Conservation (phyloP, 1,284 basidiomycete species). For the Melampsora abietis-canadensis region DNA sequence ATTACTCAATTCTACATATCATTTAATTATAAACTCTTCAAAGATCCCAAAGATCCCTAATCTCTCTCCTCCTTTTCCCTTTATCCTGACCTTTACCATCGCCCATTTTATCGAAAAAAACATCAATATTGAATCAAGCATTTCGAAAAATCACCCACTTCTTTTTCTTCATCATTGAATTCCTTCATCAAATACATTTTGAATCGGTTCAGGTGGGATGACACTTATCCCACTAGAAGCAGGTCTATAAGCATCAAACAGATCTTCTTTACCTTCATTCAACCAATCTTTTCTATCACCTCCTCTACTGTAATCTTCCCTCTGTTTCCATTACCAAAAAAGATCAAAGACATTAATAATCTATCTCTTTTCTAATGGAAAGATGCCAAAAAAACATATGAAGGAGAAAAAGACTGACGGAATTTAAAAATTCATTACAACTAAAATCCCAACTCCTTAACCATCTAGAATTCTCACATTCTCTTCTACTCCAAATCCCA, state of each 20-base stretch:
- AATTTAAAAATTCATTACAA: constrained; percentile 61
- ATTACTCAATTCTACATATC: too few species aligned
- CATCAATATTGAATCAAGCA: too few species aligned
- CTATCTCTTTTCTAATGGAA: too few species aligned
- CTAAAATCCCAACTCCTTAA: constrained; percentile 92
- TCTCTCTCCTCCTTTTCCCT: too few species aligned
- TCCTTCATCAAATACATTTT: constrained; percentile 14
- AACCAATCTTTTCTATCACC: background rate
- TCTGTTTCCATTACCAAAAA: background rate
- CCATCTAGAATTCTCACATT: constrained; percentile 78
- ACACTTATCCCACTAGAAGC: background rate
- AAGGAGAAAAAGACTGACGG: constrained; percentile 3
- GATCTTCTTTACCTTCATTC: background rate
- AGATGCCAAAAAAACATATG: background rate
- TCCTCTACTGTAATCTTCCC: background rate
- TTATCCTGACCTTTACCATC: too few species aligned
- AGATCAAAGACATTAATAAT: too few species aligned
- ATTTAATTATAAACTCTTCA: too few species aligned
- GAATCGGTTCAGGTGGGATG: constrained; percentile 10
- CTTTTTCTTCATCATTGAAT: too few species aligned
- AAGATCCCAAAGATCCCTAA: too few species aligned
- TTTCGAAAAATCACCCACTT: too few species aligned
- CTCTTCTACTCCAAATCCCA: constrained; percentile 73
- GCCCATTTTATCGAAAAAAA: too few species aligned
- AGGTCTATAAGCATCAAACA: background rate